Conservation (phyloP, 2,329 filamentous ascomycete species). For the Alternaria incomplexa region DNA sequence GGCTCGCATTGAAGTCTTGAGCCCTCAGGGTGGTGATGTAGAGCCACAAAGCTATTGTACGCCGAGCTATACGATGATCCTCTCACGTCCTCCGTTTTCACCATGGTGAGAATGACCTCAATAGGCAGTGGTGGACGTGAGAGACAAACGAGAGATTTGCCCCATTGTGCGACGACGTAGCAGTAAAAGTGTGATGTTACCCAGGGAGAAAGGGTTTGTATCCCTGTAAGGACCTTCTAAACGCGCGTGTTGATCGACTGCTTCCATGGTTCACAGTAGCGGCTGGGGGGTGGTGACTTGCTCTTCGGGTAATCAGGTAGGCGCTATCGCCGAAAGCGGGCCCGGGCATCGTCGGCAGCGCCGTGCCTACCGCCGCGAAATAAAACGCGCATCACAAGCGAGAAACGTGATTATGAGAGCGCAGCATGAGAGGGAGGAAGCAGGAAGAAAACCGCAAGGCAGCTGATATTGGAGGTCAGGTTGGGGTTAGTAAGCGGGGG, state of each 20-base stretch:
- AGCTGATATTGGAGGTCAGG: neutral
- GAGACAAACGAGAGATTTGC: neutral
- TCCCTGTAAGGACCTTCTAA: neutral
- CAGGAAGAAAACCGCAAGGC: neutral
- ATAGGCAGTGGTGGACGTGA: neutral
- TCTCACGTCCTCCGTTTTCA: neutral
- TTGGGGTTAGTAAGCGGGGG: neutral
- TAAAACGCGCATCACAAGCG: neutral
- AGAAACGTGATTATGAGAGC: neutral
- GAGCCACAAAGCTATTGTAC: neutral
- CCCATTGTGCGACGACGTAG: neutral
- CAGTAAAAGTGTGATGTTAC: neutral
- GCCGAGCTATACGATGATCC: neutral
- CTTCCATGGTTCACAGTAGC: conserved; percentile 3
- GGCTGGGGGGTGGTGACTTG: neutral
- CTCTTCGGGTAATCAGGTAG: neutral
- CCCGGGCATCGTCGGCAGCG: neutral
- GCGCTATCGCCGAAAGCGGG: neutral
- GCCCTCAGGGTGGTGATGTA: neutral
- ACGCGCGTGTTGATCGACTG: neutral
- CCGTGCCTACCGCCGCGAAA: neutral
- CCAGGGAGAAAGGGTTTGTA: conserved; percentile 4
- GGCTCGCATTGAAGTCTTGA: neutral
- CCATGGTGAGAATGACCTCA: conserved; percentile 2
- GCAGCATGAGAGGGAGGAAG: neutral